phyloP scores from a whole-genome alignment of 1,284 basidiomycete genomes.

The Ceratobasidium sp. region DNA sequence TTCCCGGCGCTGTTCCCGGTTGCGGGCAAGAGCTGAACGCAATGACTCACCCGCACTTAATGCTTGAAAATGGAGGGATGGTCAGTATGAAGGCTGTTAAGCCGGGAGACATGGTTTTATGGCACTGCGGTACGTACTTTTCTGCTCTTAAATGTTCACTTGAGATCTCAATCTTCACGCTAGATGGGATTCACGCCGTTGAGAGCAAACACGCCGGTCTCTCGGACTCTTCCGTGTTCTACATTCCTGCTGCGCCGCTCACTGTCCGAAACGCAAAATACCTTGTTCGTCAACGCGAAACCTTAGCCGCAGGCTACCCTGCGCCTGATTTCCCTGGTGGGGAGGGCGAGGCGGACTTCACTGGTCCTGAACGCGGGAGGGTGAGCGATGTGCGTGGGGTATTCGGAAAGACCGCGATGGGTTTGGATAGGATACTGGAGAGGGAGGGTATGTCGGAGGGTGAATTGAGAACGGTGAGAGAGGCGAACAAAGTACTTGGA shows the following conservation, averaged over 20 bases:
- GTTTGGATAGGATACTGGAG: constrained; percentile 23
- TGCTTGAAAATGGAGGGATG: constrained; percentile 79
- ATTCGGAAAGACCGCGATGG: constrained; percentile 37
- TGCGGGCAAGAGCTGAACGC: constrained; percentile 61
- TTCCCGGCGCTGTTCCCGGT: constrained; percentile 53
- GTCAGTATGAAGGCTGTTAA: constrained; percentile 73
- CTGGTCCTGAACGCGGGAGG: constrained; percentile 61
- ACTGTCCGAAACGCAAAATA: constrained; percentile 75
- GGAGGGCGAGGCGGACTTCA: constrained; percentile 73
- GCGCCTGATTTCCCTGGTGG: constrained; percentile 85
- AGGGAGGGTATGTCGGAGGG: constrained; percentile 37
- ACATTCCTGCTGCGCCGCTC: constrained; percentile 83
- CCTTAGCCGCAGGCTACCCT: constrained; percentile 71
- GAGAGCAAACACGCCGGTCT: constrained; percentile 77
- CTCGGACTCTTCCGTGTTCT: constrained; percentile 83
- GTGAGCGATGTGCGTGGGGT: constrained; percentile 59
- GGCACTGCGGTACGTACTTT: constrained; percentile 17
- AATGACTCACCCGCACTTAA: constrained; percentile 79
- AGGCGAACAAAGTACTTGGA: constrained; percentile 41
- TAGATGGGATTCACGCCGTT: constrained; percentile 84
- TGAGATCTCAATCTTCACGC: constrained; percentile 78
- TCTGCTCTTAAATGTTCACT: not conserved
- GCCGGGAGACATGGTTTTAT: constrained; percentile 80
- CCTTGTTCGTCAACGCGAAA: constrained; percentile 70
- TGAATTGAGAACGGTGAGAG: constrained; percentile 21